Conservation (phyloP, 371 early-diverging fungal genomes). For the Smittium culicis region DNA sequence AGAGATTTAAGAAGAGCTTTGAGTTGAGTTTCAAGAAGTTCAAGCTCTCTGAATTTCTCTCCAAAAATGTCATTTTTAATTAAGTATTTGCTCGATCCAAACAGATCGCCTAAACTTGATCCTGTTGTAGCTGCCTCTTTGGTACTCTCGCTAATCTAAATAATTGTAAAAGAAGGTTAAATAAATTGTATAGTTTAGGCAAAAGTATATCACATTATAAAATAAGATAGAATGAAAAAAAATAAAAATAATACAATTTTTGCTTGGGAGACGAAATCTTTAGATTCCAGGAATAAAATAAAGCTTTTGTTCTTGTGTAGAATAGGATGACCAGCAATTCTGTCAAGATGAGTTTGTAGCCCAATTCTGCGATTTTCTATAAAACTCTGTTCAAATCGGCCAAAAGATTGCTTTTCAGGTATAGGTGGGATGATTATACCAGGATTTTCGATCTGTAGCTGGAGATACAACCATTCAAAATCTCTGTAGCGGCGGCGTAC, state of each 20-base stretch:
- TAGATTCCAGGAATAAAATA: slow-evolving; percentile 75
- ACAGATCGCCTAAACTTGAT: background rate
- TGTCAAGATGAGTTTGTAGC: slow-evolving; percentile 65
- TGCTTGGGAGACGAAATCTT: slow-evolving; percentile 52
- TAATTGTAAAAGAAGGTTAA: background rate
- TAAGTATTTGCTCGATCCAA: slow-evolving; percentile 15
- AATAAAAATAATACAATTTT: slow-evolving; percentile 13
- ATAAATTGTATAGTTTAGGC: background rate
- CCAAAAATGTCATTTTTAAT: slow-evolving; percentile 56
- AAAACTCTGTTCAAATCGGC: slow-evolving; percentile 91
- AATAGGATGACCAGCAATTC: slow-evolving; percentile 69
- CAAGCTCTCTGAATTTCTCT: slow-evolving; percentile 58
- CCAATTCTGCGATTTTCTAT: slow-evolving; percentile 73
- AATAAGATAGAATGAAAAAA: background rate
- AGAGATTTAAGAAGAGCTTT: slow-evolving; percentile 64
- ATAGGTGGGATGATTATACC: slow-evolving; percentile 87
- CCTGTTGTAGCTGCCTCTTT: background rate
- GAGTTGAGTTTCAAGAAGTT: slow-evolving; percentile 70
- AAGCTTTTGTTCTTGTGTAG: slow-evolving; percentile 72
- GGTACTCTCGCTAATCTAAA: slow-evolving; percentile 6
- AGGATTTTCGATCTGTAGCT: slow-evolving; percentile 60
- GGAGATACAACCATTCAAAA: slow-evolving; percentile 86
- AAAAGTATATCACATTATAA: background rate
- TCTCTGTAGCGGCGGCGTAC: slow-evolving; percentile 83
- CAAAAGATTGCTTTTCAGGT: slow-evolving; percentile 85